Base-by-base conservation (phyloP, 306 rosid genomes). In the Sicyos edulis region DNA sequence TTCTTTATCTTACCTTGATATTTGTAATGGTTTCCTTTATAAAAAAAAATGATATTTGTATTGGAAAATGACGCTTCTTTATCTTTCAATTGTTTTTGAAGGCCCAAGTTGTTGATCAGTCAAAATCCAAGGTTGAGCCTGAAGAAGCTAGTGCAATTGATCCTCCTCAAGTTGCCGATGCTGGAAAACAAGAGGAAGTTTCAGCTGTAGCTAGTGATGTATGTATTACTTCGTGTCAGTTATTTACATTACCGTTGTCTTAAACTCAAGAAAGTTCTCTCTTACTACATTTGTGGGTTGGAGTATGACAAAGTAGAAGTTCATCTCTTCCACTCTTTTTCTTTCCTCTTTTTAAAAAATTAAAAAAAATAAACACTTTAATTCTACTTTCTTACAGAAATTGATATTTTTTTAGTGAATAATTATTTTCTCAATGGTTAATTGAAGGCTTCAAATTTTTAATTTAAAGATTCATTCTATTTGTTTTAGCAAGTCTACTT, bases 31-130 rank as follows among this genome's bases (percentile, higher is more conserved):
- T 32, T 32, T 32, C 37, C 37, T n/a, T n/a, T 32, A 32, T 32
- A 32, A 32, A 32, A 32, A 32, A 32, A 32, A 32, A 32, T 32
- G 37, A 32, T 77, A 78, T 57, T 16, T 32, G 13, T 80, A 19
- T 21, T 66, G 71, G 71, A 15, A 42, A 8, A 42, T 42, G 47
- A 42, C 2, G 47, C 12, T 7, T 42, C 47, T 42, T 42, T 42
- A 42, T 42, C 47, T 42, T 42, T 1, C 47, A 2, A 42, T 42
- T 42, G 10, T 76, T 64, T 80, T 74, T 17, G 77, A 81, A 91
- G 97, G 87, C 89, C 78, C 89, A 80, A 74, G 89, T 82, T 62
- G 76, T 81, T 0, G 92, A 89, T 45, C 75, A 56, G 74, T 78
- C 80, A 80, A 89, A 93, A 75, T 68, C 71, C 70, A 85, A 83